Evolutionary conservation across 192 early-diverging fungal genomes (phyloP).

Genomic region (Backusella morwellensis): DNA sequence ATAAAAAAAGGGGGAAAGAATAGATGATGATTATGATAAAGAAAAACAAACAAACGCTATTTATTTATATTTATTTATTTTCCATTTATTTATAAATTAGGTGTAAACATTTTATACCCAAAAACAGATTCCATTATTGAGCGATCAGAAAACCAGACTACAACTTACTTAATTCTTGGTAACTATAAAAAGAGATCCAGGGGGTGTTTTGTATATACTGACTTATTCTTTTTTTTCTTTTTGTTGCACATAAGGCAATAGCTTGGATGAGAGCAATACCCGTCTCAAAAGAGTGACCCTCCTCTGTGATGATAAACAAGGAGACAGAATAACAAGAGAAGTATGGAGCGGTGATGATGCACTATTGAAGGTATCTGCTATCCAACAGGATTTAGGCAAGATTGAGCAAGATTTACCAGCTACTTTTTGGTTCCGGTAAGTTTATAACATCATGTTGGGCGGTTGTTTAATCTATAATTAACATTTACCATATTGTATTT

Average conservation of each 20-base stretch:
- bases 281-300: neutral
- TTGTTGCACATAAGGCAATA: conserved; percentile 10
- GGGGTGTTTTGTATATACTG: neutral
- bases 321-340: neutral
- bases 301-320: conserved; percentile 6
- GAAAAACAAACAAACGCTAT: neutral
- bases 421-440: conserved; percentile 20
- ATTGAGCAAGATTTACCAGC: neutral
- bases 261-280: neutral
- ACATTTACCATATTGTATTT: neutral
- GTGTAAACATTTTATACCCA: conserved; percentile 16
- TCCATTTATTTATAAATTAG: neutral
- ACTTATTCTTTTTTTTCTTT: neutral
- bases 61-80: neutral
- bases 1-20: neutral
- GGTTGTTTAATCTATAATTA: conserved; percentile 17
- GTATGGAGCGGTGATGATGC: conserved; percentile 7
- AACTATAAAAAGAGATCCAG: conserved; percentile 9
- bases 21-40: neutral
- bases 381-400: conserved; percentile 12
- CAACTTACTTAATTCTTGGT: conserved; percentile 15
- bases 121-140: conserved; percentile 6
- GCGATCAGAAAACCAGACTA: conserved; percentile 5
- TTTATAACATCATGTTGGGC: neutral
- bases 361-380: conserved; percentile 5